Evolutionary conservation across 352 stramenopile genomes (phyloP), one percentile per base, ranked within the genome.

Genomic region (Blastocystis sp.): DNA sequence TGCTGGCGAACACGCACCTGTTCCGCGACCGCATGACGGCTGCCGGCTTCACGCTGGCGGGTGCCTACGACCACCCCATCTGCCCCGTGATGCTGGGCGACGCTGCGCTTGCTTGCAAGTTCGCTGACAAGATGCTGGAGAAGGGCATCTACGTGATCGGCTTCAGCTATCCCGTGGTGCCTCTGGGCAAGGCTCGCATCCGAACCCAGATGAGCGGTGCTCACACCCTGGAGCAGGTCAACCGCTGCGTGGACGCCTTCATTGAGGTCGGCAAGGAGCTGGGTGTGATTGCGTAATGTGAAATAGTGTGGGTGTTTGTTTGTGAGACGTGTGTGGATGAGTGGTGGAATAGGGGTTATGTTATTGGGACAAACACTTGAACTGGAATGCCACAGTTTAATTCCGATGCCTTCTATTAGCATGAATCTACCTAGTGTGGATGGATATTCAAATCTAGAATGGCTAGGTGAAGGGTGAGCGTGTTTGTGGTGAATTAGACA

Each of bases 131-230:
- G 67, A 95, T 97, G 93, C 93, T 97, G 53, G 90, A 96, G 89
- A 90, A 93, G 53, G 94, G 94, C 56, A 96, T 97, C 71, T 97
- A 97, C 91, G 94, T 97, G 66, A 96, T 97, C 76, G 94, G 94
- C 62, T 97, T 97, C 89, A 96, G 92, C 88, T 97, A 94, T 88
- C 94, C 94, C 70, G 94, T 97, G 65, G 94, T 97, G 34, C 94
- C 94, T 7, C 94, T 95, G 90, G 94, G 93, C 88, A 91, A 96
- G 77, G 94, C 94, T 34, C 93, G 94, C 62, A 97, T 97, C 78
- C 92, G 94, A 38, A 94, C 96, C 11, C 94, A 97, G 90, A 91
- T 97, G 43, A 95, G 92, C 78, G 94, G 94, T 21, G 94, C 94
- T 61, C 94, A 97, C 90, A 95, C 92, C 69, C 90, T 94, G n/a